Evolutionary conservation across 345 rosid species (phyloP).

Genomic region (Psidium friedrichsthalianum): DNA sequence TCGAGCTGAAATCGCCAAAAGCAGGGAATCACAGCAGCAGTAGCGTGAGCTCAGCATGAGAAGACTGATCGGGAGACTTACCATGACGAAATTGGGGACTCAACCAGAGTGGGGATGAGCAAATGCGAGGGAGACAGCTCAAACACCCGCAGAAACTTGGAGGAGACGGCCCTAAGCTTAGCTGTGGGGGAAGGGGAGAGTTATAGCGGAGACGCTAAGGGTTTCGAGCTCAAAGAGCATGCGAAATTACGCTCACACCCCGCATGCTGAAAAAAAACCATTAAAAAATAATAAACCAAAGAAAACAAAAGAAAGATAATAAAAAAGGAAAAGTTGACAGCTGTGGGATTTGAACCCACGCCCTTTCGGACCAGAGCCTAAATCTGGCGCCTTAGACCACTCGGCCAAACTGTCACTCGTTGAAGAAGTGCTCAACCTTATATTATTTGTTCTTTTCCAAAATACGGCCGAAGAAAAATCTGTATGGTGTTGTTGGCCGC

Average conservation of each 20-base stretch:
- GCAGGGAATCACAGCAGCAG: too few relatives aligned
- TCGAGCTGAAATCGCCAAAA: too few relatives aligned
- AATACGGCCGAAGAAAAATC: too few relatives aligned
- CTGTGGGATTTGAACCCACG: conserved; percentile 99
- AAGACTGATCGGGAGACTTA: too few relatives aligned
- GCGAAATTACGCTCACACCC: neutral
- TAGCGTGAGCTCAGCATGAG: too few relatives aligned
- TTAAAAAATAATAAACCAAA: too few relatives aligned
- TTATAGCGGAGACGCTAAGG: neutral
- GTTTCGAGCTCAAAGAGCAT: neutral
- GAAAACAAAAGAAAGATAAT: neutral
- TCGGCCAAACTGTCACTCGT: conserved; percentile 83
- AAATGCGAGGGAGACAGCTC: too few relatives aligned
- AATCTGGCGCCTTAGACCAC: conserved; percentile 99
- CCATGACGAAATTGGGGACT: too few relatives aligned
- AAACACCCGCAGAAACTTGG: neutral
- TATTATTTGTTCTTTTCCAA: too few relatives aligned
- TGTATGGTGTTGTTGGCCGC: too few relatives aligned
- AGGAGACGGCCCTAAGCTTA: neutral
- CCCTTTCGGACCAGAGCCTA: conserved; percentile 99
- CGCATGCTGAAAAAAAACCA: neutral
- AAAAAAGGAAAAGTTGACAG: conserved; percentile 24
- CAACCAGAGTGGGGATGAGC: too few relatives aligned
- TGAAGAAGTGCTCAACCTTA: too few relatives aligned
- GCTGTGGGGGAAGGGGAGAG: neutral